Evolutionary conservation across 805 yeast species (phyloP), one percentile per base, ranked within the genome.

Genomic region (Diddensiella santjacobensis): DNA sequence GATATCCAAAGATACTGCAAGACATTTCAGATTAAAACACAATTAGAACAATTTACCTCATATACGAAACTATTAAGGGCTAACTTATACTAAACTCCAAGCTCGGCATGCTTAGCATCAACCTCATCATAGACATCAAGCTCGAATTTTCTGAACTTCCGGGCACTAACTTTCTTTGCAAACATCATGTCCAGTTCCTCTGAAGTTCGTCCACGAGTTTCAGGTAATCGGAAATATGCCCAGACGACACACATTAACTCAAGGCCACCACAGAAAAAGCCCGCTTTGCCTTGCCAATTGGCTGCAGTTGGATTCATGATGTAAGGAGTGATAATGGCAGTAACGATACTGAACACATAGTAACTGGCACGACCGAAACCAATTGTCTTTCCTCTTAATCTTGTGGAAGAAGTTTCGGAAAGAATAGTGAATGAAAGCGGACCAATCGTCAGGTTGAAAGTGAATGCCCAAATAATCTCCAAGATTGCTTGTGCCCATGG

Each of bases 81-180:
- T n/a, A n/a, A n/a, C n/a, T n/a, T n/a, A n/a, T 26, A 26, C 13
- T 26, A 26, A 13, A 26, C 31, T 8, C 31, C 31, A 26, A 26
- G 19, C 4, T 15, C n/a, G 6, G 31, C 31, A 26, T 26, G 31
- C 31, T 26, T 26, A 13, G 31, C 41, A 4, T 44, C 47, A 24
- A 44, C 19, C 11, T 44, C 47, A 15, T 37, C 38, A 41, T 44
- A 44, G 24, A 39, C 47, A 35, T 44, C 33, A 41, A 44, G 15
- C 47, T 44, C 41, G 33, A 17, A 44, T 8, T 33, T 29, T n/a
- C 42, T 35, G 36, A 48, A 48, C 48, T 91, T 91, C 88, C 91
- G 84, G 22, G 90, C 76, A 3, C 85, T 72, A 6, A 91, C 35
- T 15, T 45, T 42, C 15, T 39, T 33, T 6, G 40, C 51, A 91